Evolutionary conservation across 2,329 filamentous ascomycete species (phyloP), one percentile per base, ranked within the genome.

Genomic region (Alternaria triticimaculans): DNA sequence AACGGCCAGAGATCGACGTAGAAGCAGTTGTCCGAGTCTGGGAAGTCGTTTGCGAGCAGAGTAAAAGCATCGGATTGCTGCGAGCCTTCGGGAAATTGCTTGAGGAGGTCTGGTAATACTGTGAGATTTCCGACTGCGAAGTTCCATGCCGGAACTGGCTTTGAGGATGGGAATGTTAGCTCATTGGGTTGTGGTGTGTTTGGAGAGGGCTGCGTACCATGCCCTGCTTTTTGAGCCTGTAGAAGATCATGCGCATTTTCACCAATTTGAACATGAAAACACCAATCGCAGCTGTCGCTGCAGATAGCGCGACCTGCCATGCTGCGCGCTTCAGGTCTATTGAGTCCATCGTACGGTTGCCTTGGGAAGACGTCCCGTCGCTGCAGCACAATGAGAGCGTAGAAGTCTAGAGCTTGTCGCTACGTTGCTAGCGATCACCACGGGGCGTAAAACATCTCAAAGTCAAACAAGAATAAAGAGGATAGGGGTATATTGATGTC

Each of bases 1-100:
- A 73, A 64, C 4, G 69, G 71, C 71, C 66, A 73, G 6, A 70
- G 44, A 49, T 72, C 65, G n/a, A 70, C 30, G 18, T 64, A 68
- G 41, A 61, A 64, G 26, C 51, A 60, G 28, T 48, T 46, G 15
- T 63, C 58, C 0, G 41, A 60, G 7, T 64, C 41, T 1, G 30
- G 28, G 25, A 69, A 69, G 15, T 62, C 43, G 11, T 57, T 18
- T 0, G 67, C 54, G 3, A 71, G 43, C 8, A 55, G 14, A 0
- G 43, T 55, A 33, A 70, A 70, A 1, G 55, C 28, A 45, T 67
- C 55, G 18, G 55, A 51, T 33, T 65, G 66, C 44, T 63, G 55
- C 9, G 61, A 55, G 43, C 51, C 58, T n/a, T 55, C 33, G 14
- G 68, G 66, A 3, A 71, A 59, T 26, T 65, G 58, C 8, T 62